Base-by-base conservation (phyloP, 257 asterid genomes). In the Fraxinus pennsylvanica region DNA sequence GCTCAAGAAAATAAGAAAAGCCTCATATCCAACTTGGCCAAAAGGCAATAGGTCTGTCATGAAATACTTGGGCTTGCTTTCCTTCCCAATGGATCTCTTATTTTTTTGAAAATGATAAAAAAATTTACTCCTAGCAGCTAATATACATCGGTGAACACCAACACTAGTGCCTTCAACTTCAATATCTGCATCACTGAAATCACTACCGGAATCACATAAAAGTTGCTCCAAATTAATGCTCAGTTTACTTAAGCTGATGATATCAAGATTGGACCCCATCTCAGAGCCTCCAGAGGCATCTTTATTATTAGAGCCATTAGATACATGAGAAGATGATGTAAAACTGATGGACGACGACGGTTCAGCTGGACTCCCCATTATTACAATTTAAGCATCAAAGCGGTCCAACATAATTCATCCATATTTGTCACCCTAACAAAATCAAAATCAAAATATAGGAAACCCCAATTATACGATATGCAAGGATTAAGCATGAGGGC, bases 11-110 rank as follows among this genome's bases (percentile, higher is more conserved):
- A 83, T 67, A 17, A 80, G 27, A 72, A 90, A 89, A 39, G 96
- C 91, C 80, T 90, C 97, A 52, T 84, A 83, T 39, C 96, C 91
- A 59, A 92, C 80, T 54, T 74, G 86, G 50, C 97, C 97, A 85
- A 71, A 85, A 74, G 96, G 97, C 83, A 88, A 78, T 72, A 92
- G 50, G 74, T 82, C 86, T 0, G 25, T 25, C 91, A 92, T 73
- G 81, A 14, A 63, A 81, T 86, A 90, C 77, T 81, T 84, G n/a
- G 82, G 83, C 63, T 85, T 90, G 66, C 89, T 84, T 67, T 82
- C 90, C 81, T 79, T 84, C 63, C 83, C 87, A 43, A 35, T 38
- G 61, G 32, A 59, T 33, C 87, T 88, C 57, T 87, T 81, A 17
- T 83, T 85, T 19, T 81, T 84, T 73, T 47, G 81, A 43, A 92